Base-by-base conservation (phyloP, 768 basidiomycete species). In the Cantharellus cinnabarinus region DNA sequence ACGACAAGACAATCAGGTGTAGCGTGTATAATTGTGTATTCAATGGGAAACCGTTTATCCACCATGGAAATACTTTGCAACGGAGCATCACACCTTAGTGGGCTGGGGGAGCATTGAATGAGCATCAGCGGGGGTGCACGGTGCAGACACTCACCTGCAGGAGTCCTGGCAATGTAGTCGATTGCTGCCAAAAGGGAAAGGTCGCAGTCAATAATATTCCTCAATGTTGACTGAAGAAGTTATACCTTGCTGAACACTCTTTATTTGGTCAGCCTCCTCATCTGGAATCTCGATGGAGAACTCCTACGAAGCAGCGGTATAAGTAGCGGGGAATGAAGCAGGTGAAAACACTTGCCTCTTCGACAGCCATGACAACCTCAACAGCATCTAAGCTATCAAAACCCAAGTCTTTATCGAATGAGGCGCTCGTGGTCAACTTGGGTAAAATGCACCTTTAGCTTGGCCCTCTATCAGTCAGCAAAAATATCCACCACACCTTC, bases 251-350 rank as follows among this genome's bases (percentile, higher is more conserved):
- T 80, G 79, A 58, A 98, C 87, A 4, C 88, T 90, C 66, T 81
- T 82, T 68, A 98, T 97, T 66, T 82, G 82, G 70, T 97, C 94
- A 5, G 93, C 94, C 70, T 99, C 95, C 42, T 79, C 82, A 67
- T 99, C 95, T 14, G 95, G 94, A 67, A 99, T 99, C 72, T 98
- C 95, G 68, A 99, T 93, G 38, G 79, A 77, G 69, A 99, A 99
- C 67, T 98, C 95, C 89, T 98, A 65, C 41, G 57, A 29, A 40
- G 34, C 34, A 39, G 29, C 14, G 4, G 5, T 38, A 41, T 42
- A 20, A 53, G 40, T n/a, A 55, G 41, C 5, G 2, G 15, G 34
- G 40, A 48, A 10, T 48, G 29, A 10, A 41, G 59, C 5, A 15
- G 38, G 61, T 20, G 20, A 42, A 44, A 56, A 41, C 3, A 51